Base-by-base conservation (phyloP, 2,329 filamentous ascomycete species). In the Amphichorda felina region DNA sequence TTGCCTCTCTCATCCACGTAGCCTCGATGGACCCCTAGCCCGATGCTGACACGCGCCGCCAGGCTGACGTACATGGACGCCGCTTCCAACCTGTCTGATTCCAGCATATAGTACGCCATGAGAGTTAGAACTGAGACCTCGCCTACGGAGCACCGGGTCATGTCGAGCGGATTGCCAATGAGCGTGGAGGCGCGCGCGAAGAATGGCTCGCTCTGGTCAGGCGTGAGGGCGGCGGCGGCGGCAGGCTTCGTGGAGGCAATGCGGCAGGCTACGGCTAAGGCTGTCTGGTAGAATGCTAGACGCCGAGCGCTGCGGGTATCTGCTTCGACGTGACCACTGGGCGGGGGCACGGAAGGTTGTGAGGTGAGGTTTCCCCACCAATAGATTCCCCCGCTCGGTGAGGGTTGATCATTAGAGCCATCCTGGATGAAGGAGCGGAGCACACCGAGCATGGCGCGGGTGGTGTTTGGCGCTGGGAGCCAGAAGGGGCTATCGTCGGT, bases 61-160 rank as follows among this genome's bases (percentile, higher is more conserved):
- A 60, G 56, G 29, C 59, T 57, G 19, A 69, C 50, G 39, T 61
- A 64, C 42, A 65, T 59, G 43, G 63, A 69, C 1, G 66, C 66
- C 3, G 61, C 58, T 39, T 71, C 67, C 24, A 63, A 51, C 4
- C 64, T 57, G 44, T 68, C 66, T 43, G 60, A 61, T 48, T 70
- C 66, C 21, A 69, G 47, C 14, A 69, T 50, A 43, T 68, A 70
- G 34, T 67, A 53, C 7, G 60, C 59, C 59, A 70, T 64, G 36
- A 71, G 49, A 2, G 59, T 59, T 21, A 70, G 48, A 1, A 59
- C 52, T 1, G 62, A 54, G 3, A 69, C 59, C 34, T 69, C 63
- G 28, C 53, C 51, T n/a, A 61, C 55, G 11, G 56, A 55, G 13
- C 44, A 51, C 0, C 51, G 54, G 3, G 56, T 56, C 17, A 61